Evolutionary conservation across 202 grass and related monocot species (phyloP).

Genomic region (Alloteropsis angusta): DNA sequence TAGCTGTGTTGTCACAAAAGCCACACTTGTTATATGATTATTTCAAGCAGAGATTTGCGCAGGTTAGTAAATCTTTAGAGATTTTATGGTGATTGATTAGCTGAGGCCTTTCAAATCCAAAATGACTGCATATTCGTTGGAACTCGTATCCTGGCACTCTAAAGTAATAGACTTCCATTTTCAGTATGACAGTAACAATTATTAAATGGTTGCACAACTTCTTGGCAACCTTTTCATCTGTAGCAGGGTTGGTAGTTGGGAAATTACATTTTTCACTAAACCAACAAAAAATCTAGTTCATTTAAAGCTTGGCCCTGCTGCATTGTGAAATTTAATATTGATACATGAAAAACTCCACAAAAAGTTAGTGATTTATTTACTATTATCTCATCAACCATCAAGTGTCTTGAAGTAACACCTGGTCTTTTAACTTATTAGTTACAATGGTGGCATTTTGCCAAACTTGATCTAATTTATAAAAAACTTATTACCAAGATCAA

Average conservation of each 20-base stretch:
- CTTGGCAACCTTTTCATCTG: slow-evolving; percentile 4
- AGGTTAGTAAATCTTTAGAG: slow-evolving; percentile 51
- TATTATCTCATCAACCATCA: neutral
- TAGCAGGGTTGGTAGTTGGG: slow-evolving; percentile 1
- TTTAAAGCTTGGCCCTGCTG: neutral
- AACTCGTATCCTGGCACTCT: neutral
- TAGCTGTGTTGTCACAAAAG: slow-evolving; percentile 84
- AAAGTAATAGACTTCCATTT: neutral
- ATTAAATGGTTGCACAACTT: neutral
- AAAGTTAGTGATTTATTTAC: neutral
- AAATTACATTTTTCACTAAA: neutral
- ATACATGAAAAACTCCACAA: neutral
- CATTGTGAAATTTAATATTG: slow-evolving; percentile 6
- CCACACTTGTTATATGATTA: slow-evolving; percentile 90
- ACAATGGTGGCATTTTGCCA: neutral
- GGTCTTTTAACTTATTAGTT: neutral
- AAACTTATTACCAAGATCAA: neutral
- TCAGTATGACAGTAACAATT: neutral
- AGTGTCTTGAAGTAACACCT: too few species aligned
- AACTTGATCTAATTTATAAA: slow-evolving; percentile 11
- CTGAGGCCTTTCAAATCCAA: neutral
- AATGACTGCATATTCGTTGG: neutral
- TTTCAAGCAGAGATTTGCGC: slow-evolving; percentile 99
- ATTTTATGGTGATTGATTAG: neutral
- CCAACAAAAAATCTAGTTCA: neutral